Conservation (phyloP, 2,329 filamentous ascomycete species). For the Cladosporium sp. region DNA sequence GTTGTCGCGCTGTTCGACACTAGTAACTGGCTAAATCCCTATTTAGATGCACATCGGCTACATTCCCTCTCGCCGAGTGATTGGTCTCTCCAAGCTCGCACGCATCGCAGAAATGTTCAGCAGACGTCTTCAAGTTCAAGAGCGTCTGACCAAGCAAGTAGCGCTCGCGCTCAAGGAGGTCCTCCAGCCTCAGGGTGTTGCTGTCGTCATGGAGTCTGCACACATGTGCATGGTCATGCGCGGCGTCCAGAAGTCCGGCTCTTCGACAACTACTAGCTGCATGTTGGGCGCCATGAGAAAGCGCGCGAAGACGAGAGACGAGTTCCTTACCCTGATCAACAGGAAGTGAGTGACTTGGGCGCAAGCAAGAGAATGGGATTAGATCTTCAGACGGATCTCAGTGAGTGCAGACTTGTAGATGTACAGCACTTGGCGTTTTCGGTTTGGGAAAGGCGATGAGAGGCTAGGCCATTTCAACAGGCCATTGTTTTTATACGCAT, state of each 20-base stretch:
- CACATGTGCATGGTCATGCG: conserved; percentile 99
- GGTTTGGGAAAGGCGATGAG: neutral
- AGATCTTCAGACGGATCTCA: neutral
- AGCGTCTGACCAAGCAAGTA: conserved; percentile 92
- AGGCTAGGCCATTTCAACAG: conserved; percentile 29
- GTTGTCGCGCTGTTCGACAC: neutral
- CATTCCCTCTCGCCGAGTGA: conserved; percentile 84
- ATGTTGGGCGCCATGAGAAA: conserved; percentile 95
- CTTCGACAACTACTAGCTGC: conserved; percentile 89
- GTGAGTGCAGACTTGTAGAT: neutral
- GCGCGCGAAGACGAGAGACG: conserved; percentile 88
- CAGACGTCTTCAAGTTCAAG: conserved; percentile 89
- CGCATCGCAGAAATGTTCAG: conserved; percentile 97
- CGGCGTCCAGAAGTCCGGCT: conserved; percentile 87
- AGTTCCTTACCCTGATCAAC: conserved; percentile 74
- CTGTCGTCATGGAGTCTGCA: conserved; percentile 94
- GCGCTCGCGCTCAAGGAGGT: conserved; percentile 91
- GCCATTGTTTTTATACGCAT: conserved; percentile 17
- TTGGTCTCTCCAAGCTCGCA: conserved; percentile 92
- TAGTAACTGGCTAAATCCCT: conserved; percentile 6
- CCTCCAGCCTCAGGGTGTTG: conserved; percentile 87
- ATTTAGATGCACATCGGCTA: conserved; percentile 96
- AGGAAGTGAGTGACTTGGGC: conserved; percentile 15
- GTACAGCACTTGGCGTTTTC: conserved; percentile 8
- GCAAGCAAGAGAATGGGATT: neutral